Base-by-base conservation (phyloP, 2,329 filamentous ascomycete genomes). In the Aspergillus quadricinctus region DNA sequence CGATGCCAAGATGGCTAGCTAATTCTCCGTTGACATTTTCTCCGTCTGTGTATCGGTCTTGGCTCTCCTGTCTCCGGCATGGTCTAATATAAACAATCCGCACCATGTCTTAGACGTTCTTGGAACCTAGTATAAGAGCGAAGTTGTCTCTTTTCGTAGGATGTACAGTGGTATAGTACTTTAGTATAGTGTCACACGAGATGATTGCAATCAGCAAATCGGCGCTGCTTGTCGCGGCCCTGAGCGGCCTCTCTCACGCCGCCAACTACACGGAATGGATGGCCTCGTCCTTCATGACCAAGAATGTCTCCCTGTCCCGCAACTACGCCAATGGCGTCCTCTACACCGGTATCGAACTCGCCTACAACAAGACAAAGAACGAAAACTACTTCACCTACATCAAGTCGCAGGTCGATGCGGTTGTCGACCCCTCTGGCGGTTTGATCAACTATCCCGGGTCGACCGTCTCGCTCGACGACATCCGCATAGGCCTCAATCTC, bases 241-340 rank as follows among this genome's bases (percentile, higher is more conserved):
- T 45, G n/a, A 23, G n/a, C n/a, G 10, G 41, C 19, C 41, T 45
- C 19, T 45, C 41, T 2, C 41, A 45, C 4, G 41, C 41, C 2
- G 35, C 31, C 17, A 60, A 60, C 53, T 60, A 57, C 46, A 61
- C 59, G 2, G 59, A 61, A 54, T 60, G 55, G 53, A 50, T 61
- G 49, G 48, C 57, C 9, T 28, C 49, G 5, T 61, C 59, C 21
- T 61, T 43, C 45, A 41, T 60, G 35, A 57, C 55, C 25, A 57
- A 60, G 21, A 41, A 50, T 1, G 50, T 61, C 17, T 27, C 48
- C 7, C 37, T 41, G 17, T 61, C 57, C 14, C 57, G 59, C 19
- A 61, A 61, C 52, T 61, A 61, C 53, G 57, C 57, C 45, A 53
- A 56, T 9, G 59, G 53, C 2, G 57, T 61, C 2, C 57, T 60